phyloP scores from a whole-genome alignment of 2,329 filamentous ascomycete species.

The Didymella glomerata region DNA sequence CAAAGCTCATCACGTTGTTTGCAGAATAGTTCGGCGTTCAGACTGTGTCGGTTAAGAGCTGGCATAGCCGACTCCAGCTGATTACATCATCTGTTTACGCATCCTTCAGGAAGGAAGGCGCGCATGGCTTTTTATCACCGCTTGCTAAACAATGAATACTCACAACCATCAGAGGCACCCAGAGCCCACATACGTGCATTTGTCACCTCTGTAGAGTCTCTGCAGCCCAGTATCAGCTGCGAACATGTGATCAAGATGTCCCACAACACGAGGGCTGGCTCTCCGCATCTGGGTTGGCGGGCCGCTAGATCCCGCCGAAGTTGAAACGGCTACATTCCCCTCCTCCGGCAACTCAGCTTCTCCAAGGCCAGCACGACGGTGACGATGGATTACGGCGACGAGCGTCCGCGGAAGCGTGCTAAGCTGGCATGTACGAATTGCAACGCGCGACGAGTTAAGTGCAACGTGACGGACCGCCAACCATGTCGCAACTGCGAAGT shows the following conservation, averaged over 20 bases:
- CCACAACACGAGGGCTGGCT: neutral
- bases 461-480: conserved; percentile 56
- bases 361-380: conserved; percentile 4
- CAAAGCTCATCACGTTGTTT: neutral
- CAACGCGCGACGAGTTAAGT: conserved; percentile 57
- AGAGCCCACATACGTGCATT: neutral
- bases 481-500: conserved; percentile 55
- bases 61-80: conserved; percentile 32
- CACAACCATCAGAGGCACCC: neutral
- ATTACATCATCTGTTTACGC: conserved; percentile 19
- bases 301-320: conserved; percentile 16
- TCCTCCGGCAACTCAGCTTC: conserved; percentile 27
- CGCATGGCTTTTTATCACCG: neutral
- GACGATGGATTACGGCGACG: conserved; percentile 24
- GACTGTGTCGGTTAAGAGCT: conserved; percentile 1
- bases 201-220: neutral
- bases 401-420: conserved; percentile 47
- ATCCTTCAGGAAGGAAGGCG: neutral
- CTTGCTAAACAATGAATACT: neutral
- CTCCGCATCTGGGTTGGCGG: conserved; percentile 19
- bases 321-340: conserved; percentile 36
- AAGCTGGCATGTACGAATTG: conserved; percentile 56
- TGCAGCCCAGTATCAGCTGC: too few species aligned
- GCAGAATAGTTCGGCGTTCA: neutral
- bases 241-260: neutral